Evolutionary conservation across 225 moss, liverwort and hornwort species (phyloP).

Genomic region (Rhytidiadelphus loreus): DNA sequence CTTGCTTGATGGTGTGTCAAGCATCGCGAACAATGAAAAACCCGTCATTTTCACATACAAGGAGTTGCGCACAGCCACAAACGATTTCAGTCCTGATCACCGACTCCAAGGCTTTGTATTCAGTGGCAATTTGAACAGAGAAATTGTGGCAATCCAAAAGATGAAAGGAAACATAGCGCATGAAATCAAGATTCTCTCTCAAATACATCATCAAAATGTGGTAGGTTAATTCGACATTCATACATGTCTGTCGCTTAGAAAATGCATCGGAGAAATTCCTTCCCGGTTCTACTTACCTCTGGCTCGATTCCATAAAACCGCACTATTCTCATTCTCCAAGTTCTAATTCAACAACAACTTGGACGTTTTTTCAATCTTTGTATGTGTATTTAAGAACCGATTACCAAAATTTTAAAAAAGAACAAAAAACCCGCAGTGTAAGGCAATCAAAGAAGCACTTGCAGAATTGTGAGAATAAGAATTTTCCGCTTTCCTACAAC

Average conservation of each 20-base stretch:
- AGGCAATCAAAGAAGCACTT: background rate
- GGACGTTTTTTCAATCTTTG: background rate
- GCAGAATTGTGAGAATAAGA: background rate
- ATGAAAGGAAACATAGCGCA: constrained; percentile 39
- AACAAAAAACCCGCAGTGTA: background rate
- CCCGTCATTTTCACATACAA: constrained; percentile 28
- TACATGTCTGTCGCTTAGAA: background rate
- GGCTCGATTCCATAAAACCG: background rate
- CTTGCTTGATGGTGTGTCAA: constrained; percentile 35
- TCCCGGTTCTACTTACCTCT: background rate
- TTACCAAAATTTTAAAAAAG: background rate
- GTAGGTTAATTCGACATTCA: background rate
- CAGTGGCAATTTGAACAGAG: constrained; percentile 19
- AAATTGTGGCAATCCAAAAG: constrained; percentile 5
- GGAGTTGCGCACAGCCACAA: constrained; percentile 34
- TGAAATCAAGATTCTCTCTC: constrained; percentile 50
- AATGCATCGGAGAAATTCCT: background rate
- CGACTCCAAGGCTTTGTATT: constrained; percentile 52
- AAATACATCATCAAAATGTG: constrained; percentile 57
- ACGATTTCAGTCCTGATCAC: constrained; percentile 21
- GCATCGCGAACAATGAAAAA: constrained; percentile 37
- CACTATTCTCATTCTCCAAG: background rate
- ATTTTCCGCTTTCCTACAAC: background rate
- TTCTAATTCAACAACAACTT: background rate
- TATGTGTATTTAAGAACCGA: background rate